Conservation (phyloP, 441 rosid genomes). For the Raphanus hybrid region DNA sequence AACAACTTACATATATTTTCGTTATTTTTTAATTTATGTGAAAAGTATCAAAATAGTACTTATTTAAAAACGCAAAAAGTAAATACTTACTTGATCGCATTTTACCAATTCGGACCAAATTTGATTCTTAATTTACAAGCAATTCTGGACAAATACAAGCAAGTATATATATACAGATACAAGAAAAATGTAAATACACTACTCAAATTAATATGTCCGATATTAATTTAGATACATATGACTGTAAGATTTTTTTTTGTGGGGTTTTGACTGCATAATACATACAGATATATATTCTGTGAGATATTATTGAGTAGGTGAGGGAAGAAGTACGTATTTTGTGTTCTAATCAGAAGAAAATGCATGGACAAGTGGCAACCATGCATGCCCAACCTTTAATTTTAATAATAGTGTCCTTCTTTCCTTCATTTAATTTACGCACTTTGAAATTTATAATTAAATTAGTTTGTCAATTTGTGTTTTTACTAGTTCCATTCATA, state of each 20-base stretch:
- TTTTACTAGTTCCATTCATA: constrained; percentile 10
- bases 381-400: constrained; percentile 24
- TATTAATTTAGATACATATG: neutral
- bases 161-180: neutral
- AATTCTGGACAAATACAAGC: neutral
- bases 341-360: constrained; percentile 18
- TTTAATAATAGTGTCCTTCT: constrained; percentile 10
- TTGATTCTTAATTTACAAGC: neutral
- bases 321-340: constrained; percentile 6
- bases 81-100: neutral
- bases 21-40: too few species aligned
- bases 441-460: neutral
- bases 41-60: too few species aligned
- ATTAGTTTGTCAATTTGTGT: neutral
- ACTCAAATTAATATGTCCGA: neutral
- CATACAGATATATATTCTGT: constrained; percentile 1
- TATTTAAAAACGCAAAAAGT: too few species aligned
- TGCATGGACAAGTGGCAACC: constrained; percentile 38
- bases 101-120: constrained; percentile 1
- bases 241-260: neutral
- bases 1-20: too few species aligned
- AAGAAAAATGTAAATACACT: neutral
- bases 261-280: neutral
- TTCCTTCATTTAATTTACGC: constrained; percentile 12
- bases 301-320: neutral